These are phyloP conservation scores for Candida namnaoensis DNA, from an alignment of 805 yeast species.

Conservation along the genomic window DNA sequence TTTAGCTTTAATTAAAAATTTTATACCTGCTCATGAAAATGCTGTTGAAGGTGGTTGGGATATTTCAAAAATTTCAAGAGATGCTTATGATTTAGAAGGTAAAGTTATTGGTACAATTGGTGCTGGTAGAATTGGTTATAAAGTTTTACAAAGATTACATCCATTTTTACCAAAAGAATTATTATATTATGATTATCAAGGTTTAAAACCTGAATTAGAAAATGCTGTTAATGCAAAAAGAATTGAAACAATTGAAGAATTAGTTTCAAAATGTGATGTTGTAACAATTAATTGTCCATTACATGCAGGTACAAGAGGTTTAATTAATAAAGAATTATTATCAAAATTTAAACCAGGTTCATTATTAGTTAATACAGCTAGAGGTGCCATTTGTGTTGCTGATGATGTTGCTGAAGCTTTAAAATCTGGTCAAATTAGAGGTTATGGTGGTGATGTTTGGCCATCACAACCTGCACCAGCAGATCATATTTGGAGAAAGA, in stretches of 20 bases:
- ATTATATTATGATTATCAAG: slow-evolving; percentile 69
- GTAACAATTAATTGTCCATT: slow-evolving; percentile 75
- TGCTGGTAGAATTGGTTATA: slow-evolving; percentile 74
- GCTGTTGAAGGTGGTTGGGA: slow-evolving; percentile 60
- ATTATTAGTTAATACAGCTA: slow-evolving; percentile 69
- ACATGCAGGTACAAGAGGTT: slow-evolving; percentile 59
- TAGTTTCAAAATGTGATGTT: slow-evolving; percentile 60
- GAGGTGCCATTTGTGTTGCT: slow-evolving; percentile 72
- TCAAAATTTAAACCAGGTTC: slow-evolving; percentile 69
- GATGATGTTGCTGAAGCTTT: slow-evolving; percentile 74
- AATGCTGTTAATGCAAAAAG: slow-evolving; percentile 50
- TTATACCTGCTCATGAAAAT: slow-evolving; percentile 71
- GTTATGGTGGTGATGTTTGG: slow-evolving; percentile 87
- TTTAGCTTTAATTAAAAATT: slow-evolving; percentile 63
- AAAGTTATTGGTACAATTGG: slow-evolving; percentile 77
- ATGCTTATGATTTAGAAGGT: slow-evolving; percentile 66
- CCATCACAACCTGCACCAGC: slow-evolving; percentile 76
- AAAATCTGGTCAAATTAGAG: slow-evolving; percentile 56
- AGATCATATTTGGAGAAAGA: slow-evolving; percentile 69
- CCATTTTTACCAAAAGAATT: slow-evolving; percentile 72
- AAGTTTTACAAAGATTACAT: slow-evolving; percentile 61
- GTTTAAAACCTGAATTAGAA: slow-evolving; percentile 50
- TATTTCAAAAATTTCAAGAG: slow-evolving; percentile 68
- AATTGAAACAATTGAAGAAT: slow-evolving; percentile 51
- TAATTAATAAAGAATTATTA: slow-evolving; percentile 56